These are phyloP conservation scores for Casuarina cunninghamiana DNA, from an alignment of 306 rosid genomes.

Conservation along the genomic window DNA sequence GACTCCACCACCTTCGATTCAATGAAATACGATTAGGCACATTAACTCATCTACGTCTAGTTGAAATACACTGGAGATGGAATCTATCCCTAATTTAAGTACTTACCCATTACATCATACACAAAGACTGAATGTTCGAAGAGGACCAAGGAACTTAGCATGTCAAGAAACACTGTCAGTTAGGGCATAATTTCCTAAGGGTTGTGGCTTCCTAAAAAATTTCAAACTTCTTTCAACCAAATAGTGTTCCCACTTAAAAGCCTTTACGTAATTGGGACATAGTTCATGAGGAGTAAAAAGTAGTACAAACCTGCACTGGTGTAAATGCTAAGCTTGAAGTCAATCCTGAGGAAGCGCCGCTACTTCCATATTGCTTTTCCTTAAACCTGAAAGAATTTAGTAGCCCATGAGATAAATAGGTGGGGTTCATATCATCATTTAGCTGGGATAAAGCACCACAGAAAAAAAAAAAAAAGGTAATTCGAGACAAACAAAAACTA, in stretches of 20 bases:
- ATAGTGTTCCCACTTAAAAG: not conserved
- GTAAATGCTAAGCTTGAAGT: conserved; percentile 94
- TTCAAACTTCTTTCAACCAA: not conserved
- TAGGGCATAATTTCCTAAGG: not conserved
- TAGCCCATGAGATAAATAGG: conserved; percentile 3
- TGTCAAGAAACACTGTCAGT: not conserved
- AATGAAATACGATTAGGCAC: not conserved
- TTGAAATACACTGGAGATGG: not conserved
- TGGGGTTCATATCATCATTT: conserved; percentile 12
- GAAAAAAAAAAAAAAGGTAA: conserved; percentile 5
- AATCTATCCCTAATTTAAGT: not conserved
- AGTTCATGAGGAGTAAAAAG: conserved; percentile 7
- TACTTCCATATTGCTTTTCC: conserved; percentile 81
- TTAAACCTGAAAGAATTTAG: conserved; percentile 62
- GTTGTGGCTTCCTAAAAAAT: not conserved
- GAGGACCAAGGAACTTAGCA: not conserved
- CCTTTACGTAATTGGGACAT: conserved; percentile 1
- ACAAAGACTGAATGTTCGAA: not conserved
- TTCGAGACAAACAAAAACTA: not conserved
- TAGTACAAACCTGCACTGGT: conserved; percentile 79
- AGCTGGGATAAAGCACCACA: conserved; percentile 7
- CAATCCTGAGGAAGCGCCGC: conserved; percentile 94
- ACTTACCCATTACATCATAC: not conserved
- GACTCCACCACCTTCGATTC: not conserved
- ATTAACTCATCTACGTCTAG: not conserved